Evolutionary conservation across 345 rosid genomes (phyloP).

Genomic region (Pistacia integerrima): DNA sequence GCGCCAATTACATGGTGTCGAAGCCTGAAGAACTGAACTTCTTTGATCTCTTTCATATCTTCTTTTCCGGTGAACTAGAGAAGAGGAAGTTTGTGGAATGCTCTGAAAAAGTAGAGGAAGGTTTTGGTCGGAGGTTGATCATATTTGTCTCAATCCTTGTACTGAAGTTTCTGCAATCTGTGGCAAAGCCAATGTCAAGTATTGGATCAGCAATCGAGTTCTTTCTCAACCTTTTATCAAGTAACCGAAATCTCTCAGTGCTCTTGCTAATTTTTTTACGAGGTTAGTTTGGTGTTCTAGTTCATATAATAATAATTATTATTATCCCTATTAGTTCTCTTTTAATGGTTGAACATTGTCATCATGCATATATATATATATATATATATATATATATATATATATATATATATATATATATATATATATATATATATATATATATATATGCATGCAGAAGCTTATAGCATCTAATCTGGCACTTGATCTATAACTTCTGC

Average conservation of each 20-base stretch:
- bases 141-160: conserved; percentile 50
- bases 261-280: conserved; percentile 33
- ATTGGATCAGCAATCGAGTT: conserved; percentile 45
- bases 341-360: not conserved
- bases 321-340: not conserved
- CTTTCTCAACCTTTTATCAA: conserved; percentile 46
- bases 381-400: too few relatives aligned
- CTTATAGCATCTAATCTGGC: too few relatives aligned
- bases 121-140: conserved; percentile 52
- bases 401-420: too few relatives aligned
- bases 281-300: conserved; percentile 24
- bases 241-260: conserved; percentile 33
- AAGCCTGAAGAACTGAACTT: conserved; percentile 53
- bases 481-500: too few relatives aligned
- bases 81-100: conserved; percentile 48
- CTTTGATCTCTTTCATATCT: conserved; percentile 41
- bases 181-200: conserved; percentile 43
- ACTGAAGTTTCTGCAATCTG: conserved; percentile 43
- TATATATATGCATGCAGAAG: too few relatives aligned
- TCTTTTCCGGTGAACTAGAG: conserved; percentile 44
- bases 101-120: conserved; percentile 34
- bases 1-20: conserved; percentile 47
- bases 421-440: too few relatives aligned
- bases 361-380: not conserved
- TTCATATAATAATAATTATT: too few relatives aligned